Evolutionary conservation across 2,329 filamentous ascomycete species (phyloP), one percentile per base, ranked within the genome.

Genomic region (Beauveria asiatica): DNA sequence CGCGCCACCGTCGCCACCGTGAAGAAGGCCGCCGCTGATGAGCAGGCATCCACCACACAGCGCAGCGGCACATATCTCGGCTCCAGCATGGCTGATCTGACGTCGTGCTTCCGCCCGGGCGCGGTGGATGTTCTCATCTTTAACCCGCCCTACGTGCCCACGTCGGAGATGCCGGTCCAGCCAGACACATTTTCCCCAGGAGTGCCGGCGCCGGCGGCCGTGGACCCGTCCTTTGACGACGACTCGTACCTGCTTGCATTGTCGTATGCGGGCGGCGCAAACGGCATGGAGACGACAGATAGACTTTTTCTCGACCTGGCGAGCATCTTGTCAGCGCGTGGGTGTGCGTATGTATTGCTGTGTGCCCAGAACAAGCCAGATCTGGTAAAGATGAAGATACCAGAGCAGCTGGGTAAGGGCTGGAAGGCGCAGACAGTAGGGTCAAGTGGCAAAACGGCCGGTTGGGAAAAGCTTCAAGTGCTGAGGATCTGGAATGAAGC

Each of bases 111-210:
- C 45, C 80, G 81, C 8, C 69, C 76, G 0, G 77, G 79, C 2
- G 61, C 54, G 13, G 81, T 96, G 5, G 94, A 99, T 70, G 81
- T 99, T 11, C 80, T 99, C 63, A 82, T 99, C 30, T 99, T 97
- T 80, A 99, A 99, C 70, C 94, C 94, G 57, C 94, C 94, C 0
- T 99, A 99, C 71, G 94, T 99, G 16, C 94, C 94, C 2, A 95
- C 92, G 2, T 81, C 87, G 27, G 83, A 85, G 45, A 75, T 95
- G 62, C 92, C 93, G 1, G 71, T 74, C 25, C 73, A 82, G 41
- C 80, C 69, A 21, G 68, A 64, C 59, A 66, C 62, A 55, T 71
- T 69, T 45, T 42, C 56, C 2, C 67, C 65, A 2, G 67, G 67
- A 2, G 65, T 65, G 27, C 59, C 67, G 54, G 64, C 67, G 11